phyloP scores from a whole-genome alignment of 768 basidiomycete genomes.

The Suillus subaureus region DNA sequence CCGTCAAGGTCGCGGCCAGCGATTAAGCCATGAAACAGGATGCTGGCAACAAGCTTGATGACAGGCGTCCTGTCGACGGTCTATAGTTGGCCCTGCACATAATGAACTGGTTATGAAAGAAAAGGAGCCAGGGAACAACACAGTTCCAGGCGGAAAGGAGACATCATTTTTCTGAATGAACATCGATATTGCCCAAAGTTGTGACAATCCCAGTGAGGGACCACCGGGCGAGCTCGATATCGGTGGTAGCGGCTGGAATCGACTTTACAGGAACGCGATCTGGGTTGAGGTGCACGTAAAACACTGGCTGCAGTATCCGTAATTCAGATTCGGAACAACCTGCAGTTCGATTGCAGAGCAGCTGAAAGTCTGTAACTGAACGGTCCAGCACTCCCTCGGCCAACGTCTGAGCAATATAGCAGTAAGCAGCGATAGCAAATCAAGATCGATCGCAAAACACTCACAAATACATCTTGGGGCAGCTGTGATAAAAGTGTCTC shows the following conservation, averaged over 20 bases:
- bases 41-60: background rate
- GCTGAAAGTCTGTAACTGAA: background rate
- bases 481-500: background rate
- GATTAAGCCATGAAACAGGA: background rate
- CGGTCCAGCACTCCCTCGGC: background rate
- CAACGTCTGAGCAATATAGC: background rate
- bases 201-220: background rate
- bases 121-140: background rate
- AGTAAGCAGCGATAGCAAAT: background rate
- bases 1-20: background rate
- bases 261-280: slow-evolving; percentile 1
- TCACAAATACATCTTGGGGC: background rate
- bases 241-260: background rate
- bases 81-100: background rate
- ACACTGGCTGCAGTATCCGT: background rate
- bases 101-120: slow-evolving; percentile 2
- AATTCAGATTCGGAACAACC: background rate
- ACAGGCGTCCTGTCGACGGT: background rate
- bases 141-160: background rate
- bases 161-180: no score
- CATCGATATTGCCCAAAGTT: background rate
- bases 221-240: slow-evolving; percentile 5
- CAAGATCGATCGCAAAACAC: background rate
- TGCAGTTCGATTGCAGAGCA: background rate
- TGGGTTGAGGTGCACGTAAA: slow-evolving; percentile 3